These are phyloP conservation scores for Diplodia scrobiculata DNA, from an alignment of 2,329 filamentous ascomycete species.

Conservation along the genomic window DNA sequence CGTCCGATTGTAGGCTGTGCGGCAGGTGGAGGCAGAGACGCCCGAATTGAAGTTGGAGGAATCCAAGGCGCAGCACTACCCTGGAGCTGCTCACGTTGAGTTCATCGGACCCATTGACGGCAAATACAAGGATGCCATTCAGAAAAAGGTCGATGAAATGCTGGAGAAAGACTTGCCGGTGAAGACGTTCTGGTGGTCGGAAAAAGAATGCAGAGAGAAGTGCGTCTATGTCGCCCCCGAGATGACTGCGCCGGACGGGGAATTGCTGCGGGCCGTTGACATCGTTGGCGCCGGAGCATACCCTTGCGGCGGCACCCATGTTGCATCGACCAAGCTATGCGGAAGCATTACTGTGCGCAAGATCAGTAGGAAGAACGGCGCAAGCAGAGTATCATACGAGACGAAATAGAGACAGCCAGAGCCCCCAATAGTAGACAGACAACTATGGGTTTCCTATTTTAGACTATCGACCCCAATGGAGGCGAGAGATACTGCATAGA, in stretches of 20 bases:
- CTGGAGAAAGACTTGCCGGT: conserved; percentile 47
- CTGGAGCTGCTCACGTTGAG: conserved; percentile 67
- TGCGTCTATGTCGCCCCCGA: conserved; percentile 57
- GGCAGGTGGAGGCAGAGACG: conserved; percentile 15
- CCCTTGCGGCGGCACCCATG: conserved; percentile 76
- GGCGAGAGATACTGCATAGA: not conserved
- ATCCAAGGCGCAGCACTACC: conserved; percentile 71
- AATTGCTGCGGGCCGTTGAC: conserved; percentile 61
- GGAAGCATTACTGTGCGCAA: conserved; percentile 24
- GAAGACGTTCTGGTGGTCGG: conserved; percentile 68
- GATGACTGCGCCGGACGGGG: conserved; percentile 30
- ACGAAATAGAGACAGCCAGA: not conserved
- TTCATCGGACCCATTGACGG: conserved; percentile 68
- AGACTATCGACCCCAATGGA: too few species aligned
- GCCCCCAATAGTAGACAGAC: not conserved
- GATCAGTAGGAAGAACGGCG: conserved; percentile 21
- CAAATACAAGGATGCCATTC: conserved; percentile 54
- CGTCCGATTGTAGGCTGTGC: not conserved
- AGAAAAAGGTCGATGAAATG: conserved; percentile 62
- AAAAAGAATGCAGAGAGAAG: conserved; percentile 57
- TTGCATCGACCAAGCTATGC: conserved; percentile 46
- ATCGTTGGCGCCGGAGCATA: conserved; percentile 70
- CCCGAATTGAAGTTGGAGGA: conserved; percentile 57
- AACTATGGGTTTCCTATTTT: not conserved
- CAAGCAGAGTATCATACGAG: conserved; percentile 23